A percentile compares a stretch with the other conserved stretches of the same genome.
These are phyloP conservation scores for Suillus placidus DNA, from an alignment of 768 basidiomycete species.

Conservation along the genomic window DNA sequence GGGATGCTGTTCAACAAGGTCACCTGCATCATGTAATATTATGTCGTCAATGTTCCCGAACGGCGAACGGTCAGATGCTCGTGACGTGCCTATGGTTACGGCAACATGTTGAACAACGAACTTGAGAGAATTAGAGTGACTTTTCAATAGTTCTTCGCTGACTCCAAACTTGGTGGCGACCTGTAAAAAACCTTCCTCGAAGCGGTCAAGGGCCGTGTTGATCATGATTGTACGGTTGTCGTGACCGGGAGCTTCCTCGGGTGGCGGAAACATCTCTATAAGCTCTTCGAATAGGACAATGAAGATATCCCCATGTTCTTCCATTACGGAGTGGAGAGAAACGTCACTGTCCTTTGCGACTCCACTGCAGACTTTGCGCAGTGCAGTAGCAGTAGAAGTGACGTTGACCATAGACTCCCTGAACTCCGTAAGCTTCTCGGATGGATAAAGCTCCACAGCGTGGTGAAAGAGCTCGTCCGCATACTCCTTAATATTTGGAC, in stretches of 20 bases:
- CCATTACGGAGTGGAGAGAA: conserved; percentile 19
- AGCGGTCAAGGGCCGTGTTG: conserved; percentile 23
- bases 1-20: conserved; percentile 42
- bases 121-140: conserved; percentile 27
- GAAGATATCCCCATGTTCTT: conserved; percentile 19
- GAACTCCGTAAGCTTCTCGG: background rate
- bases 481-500: background rate
- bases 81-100: conserved; percentile 23
- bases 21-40: conserved; percentile 26
- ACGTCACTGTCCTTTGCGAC: conserved; percentile 8
- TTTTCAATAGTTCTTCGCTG: conserved; percentile 24
- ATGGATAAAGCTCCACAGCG: background rate
- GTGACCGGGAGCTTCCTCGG: conserved; percentile 34
- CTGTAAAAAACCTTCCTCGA: conserved; percentile 29
- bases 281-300: conserved; percentile 28
- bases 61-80: background rate
- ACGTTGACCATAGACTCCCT: background rate
- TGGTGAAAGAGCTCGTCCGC: background rate
- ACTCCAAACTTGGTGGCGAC: conserved; percentile 26
- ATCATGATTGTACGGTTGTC: conserved; percentile 27
- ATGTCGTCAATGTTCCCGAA: background rate
- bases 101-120: conserved; percentile 25
- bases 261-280: conserved; percentile 28
- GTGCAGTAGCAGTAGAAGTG: background rate
- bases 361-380: background rate